Evolutionary conservation across 1,284 basidiomycete genomes (phyloP).

Genomic region (Vanrija sp.): DNA sequence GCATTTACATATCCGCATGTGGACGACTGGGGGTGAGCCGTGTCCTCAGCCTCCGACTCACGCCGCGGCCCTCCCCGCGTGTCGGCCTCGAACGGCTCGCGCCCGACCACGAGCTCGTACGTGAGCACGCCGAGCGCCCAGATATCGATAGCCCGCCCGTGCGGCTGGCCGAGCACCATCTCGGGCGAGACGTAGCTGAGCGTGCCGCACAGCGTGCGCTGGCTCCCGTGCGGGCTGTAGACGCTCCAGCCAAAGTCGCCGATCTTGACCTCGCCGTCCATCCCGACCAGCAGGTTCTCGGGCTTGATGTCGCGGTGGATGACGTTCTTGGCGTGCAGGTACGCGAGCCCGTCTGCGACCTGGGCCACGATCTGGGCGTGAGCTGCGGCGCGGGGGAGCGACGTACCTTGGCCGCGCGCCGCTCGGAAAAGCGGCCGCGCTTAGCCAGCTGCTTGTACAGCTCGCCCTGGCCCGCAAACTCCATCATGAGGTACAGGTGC

Average conservation of each 20-base stretch:
- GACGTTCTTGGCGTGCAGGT: conserved; percentile 90
- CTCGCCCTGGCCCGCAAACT: conserved; percentile 87
- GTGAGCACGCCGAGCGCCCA: conserved; percentile 85
- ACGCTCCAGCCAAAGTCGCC: conserved; percentile 99
- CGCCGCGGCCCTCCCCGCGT: conserved; percentile 23
- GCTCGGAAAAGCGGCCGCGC: conserved; percentile 72
- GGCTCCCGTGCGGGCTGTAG: conserved; percentile 66
- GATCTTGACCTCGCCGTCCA: conserved; percentile 96
- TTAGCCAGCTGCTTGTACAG: conserved; percentile 81
- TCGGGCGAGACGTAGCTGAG: conserved; percentile 93
- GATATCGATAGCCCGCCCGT: conserved; percentile 37
- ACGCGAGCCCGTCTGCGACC: conserved; percentile 89
- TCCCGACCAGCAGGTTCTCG: conserved; percentile 81
- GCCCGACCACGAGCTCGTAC: conserved; percentile 88
- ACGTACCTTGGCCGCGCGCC: conserved; percentile 62
- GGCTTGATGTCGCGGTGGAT: conserved; percentile 99
- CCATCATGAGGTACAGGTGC: conserved; percentile 93
- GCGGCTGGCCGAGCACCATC: conserved; percentile 74
- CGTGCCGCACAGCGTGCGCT: conserved; percentile 87
- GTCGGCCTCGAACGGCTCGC: conserved; percentile 79
- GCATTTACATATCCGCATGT: conserved; percentile 49
- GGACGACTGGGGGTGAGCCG: conserved; percentile 24
- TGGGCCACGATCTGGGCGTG: conserved; percentile 77
- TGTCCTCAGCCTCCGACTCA: conserved; percentile 8
- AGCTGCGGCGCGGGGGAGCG: not conserved